Percentiles rank a stretch among this genome's conserved stretches.
These are phyloP conservation scores for Melianthus villosus DNA, from an alignment of 441 rosid species.

Conservation along the genomic window DNA sequence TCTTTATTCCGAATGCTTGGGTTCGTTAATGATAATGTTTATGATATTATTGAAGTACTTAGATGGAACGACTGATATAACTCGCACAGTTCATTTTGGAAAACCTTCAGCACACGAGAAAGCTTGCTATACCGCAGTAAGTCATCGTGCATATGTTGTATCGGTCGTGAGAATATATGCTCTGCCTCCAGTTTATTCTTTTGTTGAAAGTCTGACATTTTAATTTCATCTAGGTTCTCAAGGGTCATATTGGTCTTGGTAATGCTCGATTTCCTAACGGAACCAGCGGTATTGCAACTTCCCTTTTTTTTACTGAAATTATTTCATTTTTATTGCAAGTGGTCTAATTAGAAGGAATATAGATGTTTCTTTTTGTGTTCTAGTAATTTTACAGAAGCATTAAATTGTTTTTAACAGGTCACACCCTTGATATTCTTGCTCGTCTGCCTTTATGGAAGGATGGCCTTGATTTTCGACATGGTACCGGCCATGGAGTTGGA, in stretches of 20 bases:
- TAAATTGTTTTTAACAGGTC: too few species aligned
- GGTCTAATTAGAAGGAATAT: too few species aligned
- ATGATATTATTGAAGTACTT: constrained; percentile 43
- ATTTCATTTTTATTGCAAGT: background rate
- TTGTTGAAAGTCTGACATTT: background rate
- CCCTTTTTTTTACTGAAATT: constrained; percentile 1
- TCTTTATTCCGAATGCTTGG: background rate
- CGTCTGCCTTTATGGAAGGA: constrained; percentile 74
- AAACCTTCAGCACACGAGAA: constrained; percentile 79
- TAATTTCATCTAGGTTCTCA: constrained; percentile 40
- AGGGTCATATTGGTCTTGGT: constrained; percentile 81
- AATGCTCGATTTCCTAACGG: constrained; percentile 83
- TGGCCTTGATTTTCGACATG: constrained; percentile 91
- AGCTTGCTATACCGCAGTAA: constrained; percentile 74
- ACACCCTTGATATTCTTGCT: constrained; percentile 81
- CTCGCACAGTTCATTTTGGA: constrained; percentile 94
- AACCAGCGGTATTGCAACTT: constrained; percentile 41
- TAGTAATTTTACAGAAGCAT: too few species aligned
- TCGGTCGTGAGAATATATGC: too few species aligned
- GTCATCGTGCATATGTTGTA: too few species aligned
- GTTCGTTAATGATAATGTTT: constrained; percentile 9
- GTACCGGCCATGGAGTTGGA: constrained; percentile 96
- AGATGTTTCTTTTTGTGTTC: too few species aligned
- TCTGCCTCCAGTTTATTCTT: background rate
- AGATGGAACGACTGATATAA: constrained; percentile 94